A percentile compares a stretch with the other conserved stretches of the same genome.
These are phyloP conservation scores for Rhodomyrtus tomentosa DNA, from an alignment of 345 rosid genomes.

Conservation along the genomic window DNA sequence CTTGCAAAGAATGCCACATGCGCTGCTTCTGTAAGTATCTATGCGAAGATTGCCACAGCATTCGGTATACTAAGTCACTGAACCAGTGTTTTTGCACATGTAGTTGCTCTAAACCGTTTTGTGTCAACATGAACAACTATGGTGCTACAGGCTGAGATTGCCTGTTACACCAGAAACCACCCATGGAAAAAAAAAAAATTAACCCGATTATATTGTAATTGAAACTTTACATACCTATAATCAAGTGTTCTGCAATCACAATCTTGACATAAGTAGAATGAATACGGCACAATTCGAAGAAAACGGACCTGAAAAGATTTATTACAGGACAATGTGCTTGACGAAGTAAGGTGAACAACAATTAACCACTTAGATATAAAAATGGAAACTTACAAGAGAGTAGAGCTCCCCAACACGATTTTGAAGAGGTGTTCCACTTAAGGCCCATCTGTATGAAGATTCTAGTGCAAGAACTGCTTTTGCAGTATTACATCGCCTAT, in stretches of 20 bases:
- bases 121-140: background rate
- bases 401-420: constrained; percentile 98
- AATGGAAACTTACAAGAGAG: constrained; percentile 57
- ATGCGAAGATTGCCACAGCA: background rate
- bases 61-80: background rate
- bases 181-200: background rate
- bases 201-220: background rate
- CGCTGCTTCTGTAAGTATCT: background rate
- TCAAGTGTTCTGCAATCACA: constrained; percentile 90
- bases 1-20: background rate
- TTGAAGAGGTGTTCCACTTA: constrained; percentile 98
- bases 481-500: constrained; percentile 83
- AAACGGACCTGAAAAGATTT: constrained; percentile 66
- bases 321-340: constrained; percentile 3
- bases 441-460: constrained; percentile 82
- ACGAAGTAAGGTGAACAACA: constrained; percentile 3
- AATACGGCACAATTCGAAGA: constrained; percentile 75
- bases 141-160: background rate
- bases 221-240: constrained; percentile 41
- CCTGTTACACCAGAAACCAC: background rate
- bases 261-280: constrained; percentile 90
- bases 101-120: background rate
- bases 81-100: background rate
- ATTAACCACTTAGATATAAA: background rate
- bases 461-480: constrained; percentile 81